Percentiles rank a stretch among this genome's conserved stretches.
These are phyloP conservation scores for Quercus rubra DNA, from an alignment of 306 rosid genomes.

Conservation along the genomic window DNA sequence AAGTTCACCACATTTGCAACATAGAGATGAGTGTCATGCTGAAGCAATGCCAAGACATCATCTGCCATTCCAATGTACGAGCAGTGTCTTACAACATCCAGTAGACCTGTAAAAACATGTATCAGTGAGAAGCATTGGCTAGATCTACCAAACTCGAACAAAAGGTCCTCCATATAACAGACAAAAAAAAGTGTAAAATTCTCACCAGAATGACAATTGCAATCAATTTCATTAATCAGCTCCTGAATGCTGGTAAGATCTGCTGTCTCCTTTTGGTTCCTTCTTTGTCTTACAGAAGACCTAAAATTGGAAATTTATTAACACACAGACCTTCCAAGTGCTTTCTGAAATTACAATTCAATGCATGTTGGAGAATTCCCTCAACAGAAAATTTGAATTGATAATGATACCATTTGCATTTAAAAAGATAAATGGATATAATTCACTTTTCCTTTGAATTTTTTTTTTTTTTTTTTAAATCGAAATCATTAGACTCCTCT, in stretches of 20 bases:
- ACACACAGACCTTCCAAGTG: not conserved
- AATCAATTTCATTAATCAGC: slow-evolving; percentile 68
- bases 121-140: slow-evolving; percentile 11
- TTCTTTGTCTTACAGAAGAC: slow-evolving; percentile 82
- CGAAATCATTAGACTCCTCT: not conserved
- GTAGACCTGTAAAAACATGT: slow-evolving; percentile 52
- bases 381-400: not conserved
- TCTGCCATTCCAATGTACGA: slow-evolving; percentile 96
- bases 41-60: slow-evolving; percentile 82
- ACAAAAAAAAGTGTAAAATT: slow-evolving; percentile 2
- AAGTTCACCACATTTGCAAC: slow-evolving; percentile 83
- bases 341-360: not conserved
- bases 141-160: slow-evolving; percentile 12
- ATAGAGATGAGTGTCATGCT: slow-evolving; percentile 87
- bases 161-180: not conserved
- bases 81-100: slow-evolving; percentile 75
- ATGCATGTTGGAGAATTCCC: not conserved
- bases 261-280: slow-evolving; percentile 71
- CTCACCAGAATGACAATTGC: slow-evolving; percentile 65
- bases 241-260: slow-evolving; percentile 76
- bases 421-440: not conserved
- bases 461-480: not conserved
- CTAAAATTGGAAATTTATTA: slow-evolving; percentile 34
- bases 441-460: too few species aligned
- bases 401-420: not conserved